A percentile compares a stretch with the other conserved stretches of the same genome.
These are phyloP conservation scores for Mortierella sp. DNA, from an alignment of 371 early-diverging fungal species.

Conservation along the genomic window DNA sequence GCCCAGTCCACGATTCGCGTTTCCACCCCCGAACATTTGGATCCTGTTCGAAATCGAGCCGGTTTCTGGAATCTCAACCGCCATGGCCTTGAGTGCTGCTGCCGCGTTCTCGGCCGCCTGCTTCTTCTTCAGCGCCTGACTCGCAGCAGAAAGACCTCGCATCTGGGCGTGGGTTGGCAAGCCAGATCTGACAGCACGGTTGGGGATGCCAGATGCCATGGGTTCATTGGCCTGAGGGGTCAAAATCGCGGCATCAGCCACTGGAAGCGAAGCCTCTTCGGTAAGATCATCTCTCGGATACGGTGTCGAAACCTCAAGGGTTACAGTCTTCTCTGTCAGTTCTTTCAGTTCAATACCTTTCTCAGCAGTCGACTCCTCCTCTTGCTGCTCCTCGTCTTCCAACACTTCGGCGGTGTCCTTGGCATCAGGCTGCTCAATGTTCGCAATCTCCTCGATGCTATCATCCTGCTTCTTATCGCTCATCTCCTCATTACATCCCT, in stretches of 20 bases:
- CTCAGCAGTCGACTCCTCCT: too few relatives aligned
- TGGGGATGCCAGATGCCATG: slow-evolving; percentile 14
- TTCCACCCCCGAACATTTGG: slow-evolving; percentile 48
- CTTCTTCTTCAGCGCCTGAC: slow-evolving; percentile 41
- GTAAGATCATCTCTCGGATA: neutral
- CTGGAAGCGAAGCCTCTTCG: neutral
- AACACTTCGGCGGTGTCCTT: neutral
- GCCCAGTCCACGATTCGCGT: neutral
- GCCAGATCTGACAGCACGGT: slow-evolving; percentile 11
- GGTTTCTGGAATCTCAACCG: slow-evolving; percentile 42
- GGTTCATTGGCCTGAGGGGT: neutral
- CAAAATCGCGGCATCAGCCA: neutral
- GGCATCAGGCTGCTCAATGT: neutral
- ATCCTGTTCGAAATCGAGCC: slow-evolving; percentile 45
- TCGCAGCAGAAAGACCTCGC: slow-evolving; percentile 33
- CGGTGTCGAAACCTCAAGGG: neutral
- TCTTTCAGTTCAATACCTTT: too few relatives aligned
- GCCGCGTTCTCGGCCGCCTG: slow-evolving; percentile 35
- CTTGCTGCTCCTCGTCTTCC: too few relatives aligned
- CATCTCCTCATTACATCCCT: slow-evolving; percentile 6
- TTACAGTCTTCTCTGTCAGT: neutral
- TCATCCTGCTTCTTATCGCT: neutral
- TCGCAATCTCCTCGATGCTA: neutral
- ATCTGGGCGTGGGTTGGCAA: slow-evolving; percentile 6
- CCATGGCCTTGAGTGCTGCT: slow-evolving; percentile 25